phyloP scores from a whole-genome alignment of 1,284 basidiomycete species.

The Clitocybe nebularis region DNA sequence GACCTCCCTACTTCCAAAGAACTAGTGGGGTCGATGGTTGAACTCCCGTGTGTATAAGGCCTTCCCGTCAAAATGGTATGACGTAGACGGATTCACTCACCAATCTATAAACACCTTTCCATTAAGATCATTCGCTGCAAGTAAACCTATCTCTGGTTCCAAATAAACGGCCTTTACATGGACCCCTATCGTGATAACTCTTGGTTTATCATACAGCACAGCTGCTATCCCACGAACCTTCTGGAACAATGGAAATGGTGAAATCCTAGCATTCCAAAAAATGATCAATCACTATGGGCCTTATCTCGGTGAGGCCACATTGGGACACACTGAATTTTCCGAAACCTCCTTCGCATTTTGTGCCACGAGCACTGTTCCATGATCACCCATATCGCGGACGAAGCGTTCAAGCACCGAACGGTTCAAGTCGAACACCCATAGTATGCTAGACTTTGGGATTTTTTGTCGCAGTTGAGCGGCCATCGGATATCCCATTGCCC shows the following conservation, averaged over 20 bases:
- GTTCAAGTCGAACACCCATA: slow-evolving; percentile 34
- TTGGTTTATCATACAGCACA: too few species aligned
- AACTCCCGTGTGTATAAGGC: slow-evolving; percentile 22
- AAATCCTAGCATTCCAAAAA: slow-evolving; percentile 24
- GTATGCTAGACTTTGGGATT: slow-evolving; percentile 19
- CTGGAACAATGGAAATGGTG: slow-evolving; percentile 36
- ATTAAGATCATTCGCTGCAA: slow-evolving; percentile 27
- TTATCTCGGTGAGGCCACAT: neutral
- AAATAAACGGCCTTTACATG: slow-evolving; percentile 35
- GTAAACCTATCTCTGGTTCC: slow-evolving; percentile 26
- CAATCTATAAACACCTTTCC: slow-evolving; percentile 38
- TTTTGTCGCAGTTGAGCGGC: slow-evolving; percentile 29
- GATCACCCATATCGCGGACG: slow-evolving; percentile 15
- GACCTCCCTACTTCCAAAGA: slow-evolving; percentile 28
- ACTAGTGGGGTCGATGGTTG: slow-evolving; percentile 36
- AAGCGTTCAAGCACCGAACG: slow-evolving; percentile 23
- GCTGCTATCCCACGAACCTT: slow-evolving; percentile 25
- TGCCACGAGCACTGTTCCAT: slow-evolving; percentile 19
- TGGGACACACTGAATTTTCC: slow-evolving; percentile 28
- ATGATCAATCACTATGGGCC: neutral
- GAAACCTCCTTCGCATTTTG: slow-evolving; percentile 29
- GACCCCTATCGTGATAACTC: slow-evolving; percentile 25
- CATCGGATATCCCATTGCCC: slow-evolving; percentile 42
- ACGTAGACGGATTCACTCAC: slow-evolving; percentile 16
- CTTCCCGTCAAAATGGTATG: neutral